Evolutionary conservation across 768 basidiomycete species (phyloP), one percentile per base, ranked within the genome.

Genomic region (Hericium coralloides): DNA sequence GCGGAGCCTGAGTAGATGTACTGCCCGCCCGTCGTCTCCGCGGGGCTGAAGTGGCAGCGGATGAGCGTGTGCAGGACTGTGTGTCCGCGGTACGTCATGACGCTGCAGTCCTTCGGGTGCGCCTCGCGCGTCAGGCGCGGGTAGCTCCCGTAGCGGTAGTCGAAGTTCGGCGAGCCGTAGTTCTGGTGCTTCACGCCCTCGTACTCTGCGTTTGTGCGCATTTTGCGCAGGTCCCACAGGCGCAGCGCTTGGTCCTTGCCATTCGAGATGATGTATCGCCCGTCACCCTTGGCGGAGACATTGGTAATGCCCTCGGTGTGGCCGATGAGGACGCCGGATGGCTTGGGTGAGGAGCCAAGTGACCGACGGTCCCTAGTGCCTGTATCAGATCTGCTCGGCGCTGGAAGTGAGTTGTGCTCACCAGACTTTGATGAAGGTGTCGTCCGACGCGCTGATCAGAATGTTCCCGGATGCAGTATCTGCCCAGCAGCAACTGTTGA

Each of bases 251-350:
- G 95, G 67, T 98, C 95, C 71, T 98, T 98, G 38, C 93, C 93
- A 65, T 98, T 98, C 17, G 92, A 94, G 48, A 98, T 85, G 49
- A 95, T 75, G 67, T 98, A 98, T 58, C 95, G 85, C 9, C 95
- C 95, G 66, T 98, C 95, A 5, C 95, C 95, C 65, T 97, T 98
- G 1, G 95, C 87, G 37, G 92, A 88, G 14, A 97, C 93, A 61
- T 92, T 91, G 5, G 95, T 94, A 57, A 98, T 88, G 43, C 95
- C 92, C 65, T 98, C 95, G 0, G 93, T 97, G 61, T 98, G 95
- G 0, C 97, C 97, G 45, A 95, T 85, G 14, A 98, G 77, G 1
- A 95, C 89, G 20, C 95, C 97, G 3, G 93, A 93, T 9, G 97
- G 93, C 64, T 89, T 92, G 49, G 74, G 69, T 14, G 72, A 72